Percentiles rank a stretch among this genome's conserved stretches.
These are phyloP conservation scores for Cicer bijugum DNA, from an alignment of 306 rosid species.

Conservation along the genomic window DNA sequence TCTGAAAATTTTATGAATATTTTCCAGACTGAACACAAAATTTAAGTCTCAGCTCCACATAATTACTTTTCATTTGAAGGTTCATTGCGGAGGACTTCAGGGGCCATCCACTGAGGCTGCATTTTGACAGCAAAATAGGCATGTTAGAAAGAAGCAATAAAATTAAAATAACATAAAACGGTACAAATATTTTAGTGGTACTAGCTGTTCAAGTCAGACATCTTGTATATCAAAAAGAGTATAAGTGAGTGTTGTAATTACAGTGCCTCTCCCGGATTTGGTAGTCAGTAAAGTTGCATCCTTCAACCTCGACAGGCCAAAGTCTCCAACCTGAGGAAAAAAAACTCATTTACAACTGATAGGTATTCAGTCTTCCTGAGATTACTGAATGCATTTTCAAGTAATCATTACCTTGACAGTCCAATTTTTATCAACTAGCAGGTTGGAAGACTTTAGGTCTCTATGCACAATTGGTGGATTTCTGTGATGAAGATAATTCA, in stretches of 20 bases:
- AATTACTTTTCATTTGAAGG: slow-evolving; percentile 81
- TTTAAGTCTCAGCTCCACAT: slow-evolving; percentile 32
- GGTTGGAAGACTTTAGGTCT: slow-evolving; percentile 79
- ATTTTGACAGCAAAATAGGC: slow-evolving; percentile 36
- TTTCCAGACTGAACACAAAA: slow-evolving; percentile 6
- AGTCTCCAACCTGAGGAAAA: slow-evolving; percentile 73
- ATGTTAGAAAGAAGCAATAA: slow-evolving; percentile 34
- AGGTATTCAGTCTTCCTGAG: slow-evolving; percentile 25
- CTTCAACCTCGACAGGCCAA: slow-evolving; percentile 74
- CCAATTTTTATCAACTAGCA: slow-evolving; percentile 82
- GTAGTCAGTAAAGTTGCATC: slow-evolving; percentile 65
- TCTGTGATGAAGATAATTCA: slow-evolving; percentile 81
- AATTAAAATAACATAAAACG: neutral
- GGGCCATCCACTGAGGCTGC: slow-evolving; percentile 94
- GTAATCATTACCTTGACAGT: slow-evolving; percentile 66
- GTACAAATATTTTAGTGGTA: slow-evolving; percentile 5
- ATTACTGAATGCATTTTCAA: slow-evolving; percentile 5
- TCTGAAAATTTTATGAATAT: slow-evolving; percentile 5
- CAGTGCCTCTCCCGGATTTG: slow-evolving; percentile 79
- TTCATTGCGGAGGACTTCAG: slow-evolving; percentile 77
- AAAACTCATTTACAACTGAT: slow-evolving; percentile 30
- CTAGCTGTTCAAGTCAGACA: slow-evolving; percentile 2
- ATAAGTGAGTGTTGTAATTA: slow-evolving; percentile 47
- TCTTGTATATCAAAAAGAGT: slow-evolving; percentile 16
- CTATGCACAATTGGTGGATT: slow-evolving; percentile 86